Percentiles rank a stretch among this genome's conserved stretches.
Conservation (phyloP, 116 monocot species). For the Iris pallida region DNA sequence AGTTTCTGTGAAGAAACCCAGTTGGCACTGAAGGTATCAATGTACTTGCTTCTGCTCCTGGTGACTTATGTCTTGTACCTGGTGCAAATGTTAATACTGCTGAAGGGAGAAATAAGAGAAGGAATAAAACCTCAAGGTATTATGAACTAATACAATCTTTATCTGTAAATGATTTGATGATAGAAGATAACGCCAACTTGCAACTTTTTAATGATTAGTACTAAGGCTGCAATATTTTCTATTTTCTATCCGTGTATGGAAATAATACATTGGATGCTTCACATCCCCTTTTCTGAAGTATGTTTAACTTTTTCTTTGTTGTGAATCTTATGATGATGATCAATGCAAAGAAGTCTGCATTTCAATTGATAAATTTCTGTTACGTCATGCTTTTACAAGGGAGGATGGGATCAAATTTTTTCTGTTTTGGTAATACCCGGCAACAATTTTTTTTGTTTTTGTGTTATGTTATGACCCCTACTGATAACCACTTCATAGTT, state of each 20-base stretch:
- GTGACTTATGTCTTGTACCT: conserved; percentile 7
- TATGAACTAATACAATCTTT: not conserved
- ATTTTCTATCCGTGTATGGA: not conserved
- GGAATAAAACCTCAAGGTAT: conserved; percentile 18
- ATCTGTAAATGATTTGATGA: not conserved
- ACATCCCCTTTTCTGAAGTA: not conserved
- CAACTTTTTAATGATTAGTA: not conserved
- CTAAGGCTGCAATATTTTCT: not conserved
- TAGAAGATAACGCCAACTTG: not conserved
- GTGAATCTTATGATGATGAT: not conserved
- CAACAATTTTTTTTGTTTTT: too few relatives aligned
- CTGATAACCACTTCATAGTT: too few relatives aligned
- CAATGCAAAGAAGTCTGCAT: not conserved
- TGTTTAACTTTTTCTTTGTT: not conserved
- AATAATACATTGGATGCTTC: not conserved
- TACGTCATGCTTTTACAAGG: too few relatives aligned
- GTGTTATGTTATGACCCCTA: too few relatives aligned
- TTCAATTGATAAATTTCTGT: not conserved
- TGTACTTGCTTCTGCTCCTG: conserved; percentile 1
- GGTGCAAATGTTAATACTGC: conserved; percentile 5
- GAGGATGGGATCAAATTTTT: too few relatives aligned
- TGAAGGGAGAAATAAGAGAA: conserved; percentile 6
- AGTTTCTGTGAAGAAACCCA: conserved; percentile 4
- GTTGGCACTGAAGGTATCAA: not conserved
- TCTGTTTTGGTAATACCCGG: too few relatives aligned